phyloP scores from a whole-genome alignment of 2,329 filamentous ascomycete genomes.

The Claviceps humidiphila region DNA sequence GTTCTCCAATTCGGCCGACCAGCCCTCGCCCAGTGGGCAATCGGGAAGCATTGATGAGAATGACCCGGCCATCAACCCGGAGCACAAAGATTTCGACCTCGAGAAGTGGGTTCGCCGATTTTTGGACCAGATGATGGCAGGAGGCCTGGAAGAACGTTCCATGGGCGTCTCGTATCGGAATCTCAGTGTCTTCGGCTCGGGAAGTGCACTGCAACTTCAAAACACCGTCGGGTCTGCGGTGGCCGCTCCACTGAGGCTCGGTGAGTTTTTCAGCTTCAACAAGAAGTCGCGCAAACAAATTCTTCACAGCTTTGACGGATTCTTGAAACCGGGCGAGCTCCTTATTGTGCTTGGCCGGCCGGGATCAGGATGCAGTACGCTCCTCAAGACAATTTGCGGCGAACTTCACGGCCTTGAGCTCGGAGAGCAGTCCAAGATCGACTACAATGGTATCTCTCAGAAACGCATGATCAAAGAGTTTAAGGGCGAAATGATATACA shows the following conservation, averaged over 20 bases:
- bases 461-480: conserved; percentile 44
- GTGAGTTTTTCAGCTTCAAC: conserved; percentile 38
- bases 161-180: conserved; percentile 52
- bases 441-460: conserved; percentile 49
- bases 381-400: conserved; percentile 48
- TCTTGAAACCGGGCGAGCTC: conserved; percentile 52
- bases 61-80: conserved; percentile 24
- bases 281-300: conserved; percentile 43
- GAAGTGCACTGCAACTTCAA: conserved; percentile 54
- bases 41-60: conserved; percentile 13
- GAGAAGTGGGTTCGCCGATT: conserved; percentile 28
- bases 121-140: conserved; percentile 32
- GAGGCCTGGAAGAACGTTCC: conserved; percentile 38
- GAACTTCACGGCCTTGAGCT: conserved; percentile 45
- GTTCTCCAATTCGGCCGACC: conserved; percentile 14
- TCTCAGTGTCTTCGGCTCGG: conserved; percentile 53
- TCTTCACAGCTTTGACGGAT: conserved; percentile 48
- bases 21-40: conserved; percentile 4
- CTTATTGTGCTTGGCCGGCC: conserved; percentile 56
- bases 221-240: conserved; percentile 49
- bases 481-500: conserved; percentile 57
- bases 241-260: conserved; percentile 41
- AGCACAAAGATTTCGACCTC: conserved; percentile 26
- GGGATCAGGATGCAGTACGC: conserved; percentile 49
- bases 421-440: conserved; percentile 35